phyloP scores from a whole-genome alignment of 805 yeast species.

The Ogataea methylovora region DNA sequence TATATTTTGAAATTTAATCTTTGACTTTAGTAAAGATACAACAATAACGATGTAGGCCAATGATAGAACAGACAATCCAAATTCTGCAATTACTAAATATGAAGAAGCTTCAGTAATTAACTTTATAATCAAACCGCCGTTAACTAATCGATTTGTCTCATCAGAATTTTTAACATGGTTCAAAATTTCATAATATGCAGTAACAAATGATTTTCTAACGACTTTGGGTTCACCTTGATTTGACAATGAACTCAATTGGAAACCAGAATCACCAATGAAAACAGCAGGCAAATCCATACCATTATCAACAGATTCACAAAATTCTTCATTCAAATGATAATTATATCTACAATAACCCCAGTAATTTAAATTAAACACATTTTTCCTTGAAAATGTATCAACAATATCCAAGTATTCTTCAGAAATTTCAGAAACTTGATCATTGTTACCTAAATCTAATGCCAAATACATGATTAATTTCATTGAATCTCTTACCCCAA shows the following conservation, averaged over 20 bases:
- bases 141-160: conserved; percentile 8
- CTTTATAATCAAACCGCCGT: conserved; percentile 10
- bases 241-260: conserved; percentile 34
- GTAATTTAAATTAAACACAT: conserved; percentile 35
- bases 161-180: conserved; percentile 18
- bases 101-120: not conserved
- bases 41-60: conserved; percentile 10
- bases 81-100: conserved; percentile 1
- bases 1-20: conserved; percentile 5
- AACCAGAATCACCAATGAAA: conserved; percentile 43
- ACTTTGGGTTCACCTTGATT: conserved; percentile 29
- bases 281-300: conserved; percentile 43
- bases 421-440: conserved; percentile 6
- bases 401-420: conserved; percentile 22
- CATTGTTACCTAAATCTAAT: conserved; percentile 30
- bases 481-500: conserved; percentile 33
- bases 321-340: conserved; percentile 9
- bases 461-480: conserved; percentile 38
- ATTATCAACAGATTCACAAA: conserved; percentile 27
- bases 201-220: conserved; percentile 33
- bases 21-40: conserved; percentile 9
- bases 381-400: conserved; percentile 37
- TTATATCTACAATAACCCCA: conserved; percentile 42
- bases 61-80: conserved; percentile 6
- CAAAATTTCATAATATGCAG: conserved; percentile 29